phyloP scores from a whole-genome alignment of 805 yeast genomes.

The Yarrowia keelungensis region DNA sequence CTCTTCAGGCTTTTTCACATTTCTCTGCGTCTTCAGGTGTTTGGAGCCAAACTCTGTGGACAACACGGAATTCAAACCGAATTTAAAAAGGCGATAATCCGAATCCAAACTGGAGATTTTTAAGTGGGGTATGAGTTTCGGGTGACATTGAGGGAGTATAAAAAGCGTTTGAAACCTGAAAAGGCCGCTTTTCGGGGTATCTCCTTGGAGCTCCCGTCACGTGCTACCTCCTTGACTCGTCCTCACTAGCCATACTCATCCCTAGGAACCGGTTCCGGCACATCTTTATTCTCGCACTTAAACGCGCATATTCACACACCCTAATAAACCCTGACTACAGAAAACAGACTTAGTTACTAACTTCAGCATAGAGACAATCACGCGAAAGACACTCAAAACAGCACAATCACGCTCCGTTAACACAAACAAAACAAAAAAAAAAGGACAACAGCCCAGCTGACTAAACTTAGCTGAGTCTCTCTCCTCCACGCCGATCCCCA shows the following conservation, averaged over 20 bases:
- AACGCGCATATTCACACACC: constrained; percentile 17
- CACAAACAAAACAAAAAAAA: not conserved
- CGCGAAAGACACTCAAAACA: constrained; percentile 8
- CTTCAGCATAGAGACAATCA: constrained; percentile 5
- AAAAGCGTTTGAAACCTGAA: no score
- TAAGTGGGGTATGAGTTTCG: constrained; percentile 9
- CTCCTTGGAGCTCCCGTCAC: no score
- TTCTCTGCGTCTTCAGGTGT: not conserved
- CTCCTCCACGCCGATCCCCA: not conserved
- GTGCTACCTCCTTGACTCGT: no score
- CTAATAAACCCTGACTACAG: constrained; percentile 14
- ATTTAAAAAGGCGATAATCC: not conserved
- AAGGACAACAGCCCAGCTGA: not conserved
- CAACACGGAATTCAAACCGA: not conserved
- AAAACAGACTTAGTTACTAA: constrained; percentile 5
- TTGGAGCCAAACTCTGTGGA: constrained; percentile 9
- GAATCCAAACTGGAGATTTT: not conserved
- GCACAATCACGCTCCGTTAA: not conserved
- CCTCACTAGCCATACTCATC: no score
- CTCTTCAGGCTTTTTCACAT: not conserved
- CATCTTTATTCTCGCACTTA: constrained; percentile 1
- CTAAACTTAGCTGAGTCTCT: constrained; percentile 8
- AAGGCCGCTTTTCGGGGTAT: no score
- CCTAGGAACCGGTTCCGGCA: not conserved
- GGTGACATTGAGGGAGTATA: no score